Percentiles rank a stretch among this genome's conserved stretches.
phyloP scores from a whole-genome alignment of 2,329 filamentous ascomycete genomes.

The Epichloe amarillans region DNA sequence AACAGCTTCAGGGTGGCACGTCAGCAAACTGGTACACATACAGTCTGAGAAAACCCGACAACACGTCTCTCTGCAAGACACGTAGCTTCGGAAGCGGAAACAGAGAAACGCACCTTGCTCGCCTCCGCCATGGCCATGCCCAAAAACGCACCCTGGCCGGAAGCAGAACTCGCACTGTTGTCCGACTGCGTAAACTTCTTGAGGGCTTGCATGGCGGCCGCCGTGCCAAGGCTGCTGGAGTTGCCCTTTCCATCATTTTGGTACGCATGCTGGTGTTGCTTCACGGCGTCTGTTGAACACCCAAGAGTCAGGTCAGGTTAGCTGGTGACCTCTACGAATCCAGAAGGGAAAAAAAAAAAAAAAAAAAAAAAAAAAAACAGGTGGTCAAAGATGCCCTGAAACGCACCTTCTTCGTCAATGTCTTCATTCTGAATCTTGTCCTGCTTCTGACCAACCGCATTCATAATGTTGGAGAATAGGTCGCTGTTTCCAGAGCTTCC shows the following conservation, averaged over 20 bases:
- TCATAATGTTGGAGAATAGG: constrained; percentile 36
- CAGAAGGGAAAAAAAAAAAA: background rate
- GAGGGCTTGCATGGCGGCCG: constrained; percentile 69
- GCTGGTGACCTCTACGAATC: background rate
- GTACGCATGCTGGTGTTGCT: constrained; percentile 66
- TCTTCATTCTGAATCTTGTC: constrained; percentile 33
- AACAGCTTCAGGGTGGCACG: constrained; percentile 33
- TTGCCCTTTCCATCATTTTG: constrained; percentile 33
- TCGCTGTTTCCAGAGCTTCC: constrained; percentile 32
- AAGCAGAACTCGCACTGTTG: constrained; percentile 29
- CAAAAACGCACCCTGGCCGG: constrained; percentile 65
- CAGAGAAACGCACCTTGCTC: constrained; percentile 44
- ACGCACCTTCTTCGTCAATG: constrained; percentile 34
- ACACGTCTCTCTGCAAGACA: too few relatives aligned
- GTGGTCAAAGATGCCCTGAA: too few relatives aligned
- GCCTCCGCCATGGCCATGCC: constrained; percentile 82
- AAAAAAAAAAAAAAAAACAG: background rate
- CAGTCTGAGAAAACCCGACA: background rate
- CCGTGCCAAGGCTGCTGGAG: constrained; percentile 46
- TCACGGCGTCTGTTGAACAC: constrained; percentile 43
- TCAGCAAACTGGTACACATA: background rate
- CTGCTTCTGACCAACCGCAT: constrained; percentile 36
- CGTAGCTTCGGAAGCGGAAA: background rate
- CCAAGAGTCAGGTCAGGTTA: background rate
- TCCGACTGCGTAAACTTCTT: constrained; percentile 60